phyloP scores from a whole-genome alignment of 768 basidiomycete genomes.

The Glaciozyma martinii region DNA sequence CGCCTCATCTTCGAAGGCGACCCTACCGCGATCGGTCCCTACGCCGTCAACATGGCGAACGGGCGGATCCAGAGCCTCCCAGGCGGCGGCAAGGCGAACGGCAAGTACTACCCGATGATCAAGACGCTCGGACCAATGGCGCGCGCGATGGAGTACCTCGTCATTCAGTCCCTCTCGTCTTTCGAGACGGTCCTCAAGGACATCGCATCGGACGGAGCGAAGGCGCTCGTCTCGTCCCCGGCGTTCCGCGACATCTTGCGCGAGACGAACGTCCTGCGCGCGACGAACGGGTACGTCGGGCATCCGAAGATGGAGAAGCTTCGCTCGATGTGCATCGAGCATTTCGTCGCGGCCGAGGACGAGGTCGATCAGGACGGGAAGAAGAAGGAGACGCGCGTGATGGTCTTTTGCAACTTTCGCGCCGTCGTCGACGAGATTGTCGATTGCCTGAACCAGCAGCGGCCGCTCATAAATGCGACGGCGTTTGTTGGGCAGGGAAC shows the following conservation, averaged over 20 bases:
- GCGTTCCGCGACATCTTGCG: conserved; percentile 28
- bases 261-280: conserved; percentile 24
- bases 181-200: conserved; percentile 56
- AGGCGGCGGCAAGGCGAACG: conserved; percentile 17
- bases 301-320: conserved; percentile 93
- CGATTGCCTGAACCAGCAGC: conserved; percentile 57
- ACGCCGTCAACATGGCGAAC: conserved; percentile 25
- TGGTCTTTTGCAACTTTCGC: conserved; percentile 90
- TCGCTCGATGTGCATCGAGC: conserved; percentile 61
- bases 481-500: conserved; percentile 85
- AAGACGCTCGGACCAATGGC: conserved; percentile 50
- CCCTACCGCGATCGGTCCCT: conserved; percentile 20
- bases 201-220: conserved; percentile 39
- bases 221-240: conserved; percentile 52
- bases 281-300: conserved; percentile 34
- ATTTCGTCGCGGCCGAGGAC: conserved; percentile 54
- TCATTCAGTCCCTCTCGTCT: conserved; percentile 73
- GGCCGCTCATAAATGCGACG: conserved; percentile 66
- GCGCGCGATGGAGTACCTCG: conserved; percentile 78
- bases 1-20: conserved; percentile 18
- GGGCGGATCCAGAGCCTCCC: conserved; percentile 21
- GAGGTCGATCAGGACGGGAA: conserved; percentile 34
- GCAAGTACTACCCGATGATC: conserved; percentile 41
- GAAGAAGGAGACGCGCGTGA: conserved; percentile 49
- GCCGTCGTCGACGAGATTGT: conserved; percentile 88